Conservation (phyloP, 2,329 filamentous ascomycete genomes). For the Fusarium sp. region DNA sequence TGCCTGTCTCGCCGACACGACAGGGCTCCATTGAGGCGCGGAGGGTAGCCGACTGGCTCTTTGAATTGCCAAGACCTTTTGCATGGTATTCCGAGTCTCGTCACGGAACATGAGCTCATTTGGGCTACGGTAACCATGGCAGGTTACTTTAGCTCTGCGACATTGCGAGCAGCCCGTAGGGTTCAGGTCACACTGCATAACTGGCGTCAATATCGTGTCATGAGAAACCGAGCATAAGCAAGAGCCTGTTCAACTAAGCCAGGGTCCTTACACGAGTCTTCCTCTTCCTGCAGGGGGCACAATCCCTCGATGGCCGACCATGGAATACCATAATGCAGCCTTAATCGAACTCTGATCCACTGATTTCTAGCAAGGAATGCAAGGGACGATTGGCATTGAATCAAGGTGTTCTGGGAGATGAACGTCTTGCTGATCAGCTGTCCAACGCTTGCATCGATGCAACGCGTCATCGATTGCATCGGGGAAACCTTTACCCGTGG, state of each 20-base stretch:
- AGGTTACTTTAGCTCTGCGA: not conserved
- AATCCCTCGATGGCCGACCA: not conserved
- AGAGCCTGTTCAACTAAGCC: not conserved
- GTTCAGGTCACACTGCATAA: not conserved
- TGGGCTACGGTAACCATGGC: not conserved
- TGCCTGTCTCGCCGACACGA: not conserved
- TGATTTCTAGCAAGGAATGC: too few relatives aligned
- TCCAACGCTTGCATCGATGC: too few relatives aligned
- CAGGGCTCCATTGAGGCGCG: not conserved
- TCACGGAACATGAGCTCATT: not conserved
- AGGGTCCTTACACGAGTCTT: not conserved
- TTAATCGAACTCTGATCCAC: too few relatives aligned
- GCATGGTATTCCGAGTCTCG: not conserved
- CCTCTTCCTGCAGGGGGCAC: not conserved
- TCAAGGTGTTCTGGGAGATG: too few relatives aligned
- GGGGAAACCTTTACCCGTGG: too few relatives aligned
- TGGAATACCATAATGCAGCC: not conserved
- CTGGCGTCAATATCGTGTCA: not conserved
- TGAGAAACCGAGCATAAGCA: not conserved
- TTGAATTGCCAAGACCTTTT: not conserved
- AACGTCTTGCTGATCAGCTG: too few relatives aligned
- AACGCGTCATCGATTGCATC: too few relatives aligned
- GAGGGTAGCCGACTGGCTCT: not conserved
- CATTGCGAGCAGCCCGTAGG: not conserved
- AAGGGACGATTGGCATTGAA: too few relatives aligned